Conservation (phyloP, 1,284 basidiomycete species). For the Microbotryum violaceum region DNA sequence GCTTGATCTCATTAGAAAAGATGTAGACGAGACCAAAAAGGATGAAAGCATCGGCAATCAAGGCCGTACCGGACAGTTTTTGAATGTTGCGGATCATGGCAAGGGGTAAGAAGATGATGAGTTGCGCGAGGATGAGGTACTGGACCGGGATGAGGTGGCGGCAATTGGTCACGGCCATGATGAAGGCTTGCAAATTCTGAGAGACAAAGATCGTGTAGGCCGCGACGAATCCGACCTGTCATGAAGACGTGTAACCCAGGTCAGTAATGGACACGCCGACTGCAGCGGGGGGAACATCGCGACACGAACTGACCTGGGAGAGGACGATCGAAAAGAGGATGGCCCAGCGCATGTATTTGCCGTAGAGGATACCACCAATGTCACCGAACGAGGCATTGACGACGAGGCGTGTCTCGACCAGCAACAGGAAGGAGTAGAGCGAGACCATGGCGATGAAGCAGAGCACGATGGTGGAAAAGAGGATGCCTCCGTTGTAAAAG, state of each 20-base stretch:
- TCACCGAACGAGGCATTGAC: slow-evolving; percentile 93
- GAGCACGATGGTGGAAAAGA: slow-evolving; percentile 79
- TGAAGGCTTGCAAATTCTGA: slow-evolving; percentile 53
- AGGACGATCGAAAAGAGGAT: slow-evolving; percentile 82
- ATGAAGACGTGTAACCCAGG: not conserved
- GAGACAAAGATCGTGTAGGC: slow-evolving; percentile 91
- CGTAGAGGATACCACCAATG: slow-evolving; percentile 88
- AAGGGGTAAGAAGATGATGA: slow-evolving; percentile 77
- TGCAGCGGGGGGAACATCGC: slow-evolving; percentile 33
- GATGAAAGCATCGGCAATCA: slow-evolving; percentile 93
- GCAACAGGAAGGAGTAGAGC: slow-evolving; percentile 85
- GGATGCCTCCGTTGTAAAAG: slow-evolving; percentile 89
- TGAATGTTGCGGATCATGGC: slow-evolving; percentile 81
- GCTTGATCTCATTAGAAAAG: slow-evolving; percentile 59
- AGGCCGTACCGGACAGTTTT: slow-evolving; percentile 83
- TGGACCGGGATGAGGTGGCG: slow-evolving; percentile 59
- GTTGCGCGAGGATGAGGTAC: slow-evolving; percentile 75
- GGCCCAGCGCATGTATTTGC: slow-evolving; percentile 80
- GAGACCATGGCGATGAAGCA: slow-evolving; percentile 78
- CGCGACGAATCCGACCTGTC: slow-evolving; percentile 56
- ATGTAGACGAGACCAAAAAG: slow-evolving; percentile 59
- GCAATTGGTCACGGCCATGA: slow-evolving; percentile 77
- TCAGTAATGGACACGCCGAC: not conserved
- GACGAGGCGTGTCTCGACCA: slow-evolving; percentile 80
- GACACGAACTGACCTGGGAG: slow-evolving; percentile 64